A percentile compares a stretch with the other conserved stretches of the same genome.
These are phyloP conservation scores for Bauhinia variegata DNA, from an alignment of 306 rosid genomes.

Conservation along the genomic window DNA sequence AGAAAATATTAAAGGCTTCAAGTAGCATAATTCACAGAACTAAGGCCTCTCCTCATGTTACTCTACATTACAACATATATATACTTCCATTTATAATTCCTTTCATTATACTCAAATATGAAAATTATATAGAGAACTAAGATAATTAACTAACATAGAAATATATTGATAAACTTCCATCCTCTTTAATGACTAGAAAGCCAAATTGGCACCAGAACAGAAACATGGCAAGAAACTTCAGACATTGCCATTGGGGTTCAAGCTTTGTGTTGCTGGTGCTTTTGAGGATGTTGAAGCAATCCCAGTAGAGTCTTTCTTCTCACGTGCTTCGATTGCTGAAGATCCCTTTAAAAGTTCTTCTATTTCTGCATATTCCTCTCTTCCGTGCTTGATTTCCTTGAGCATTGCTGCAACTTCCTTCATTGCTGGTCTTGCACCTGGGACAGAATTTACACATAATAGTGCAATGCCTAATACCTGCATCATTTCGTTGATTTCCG, in stretches of 20 bases:
- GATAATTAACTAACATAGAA: no score
- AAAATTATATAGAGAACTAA: no score
- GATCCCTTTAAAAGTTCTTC: slow-evolving; percentile 57
- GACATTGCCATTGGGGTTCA: slow-evolving; percentile 44
- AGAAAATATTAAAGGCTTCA: no score
- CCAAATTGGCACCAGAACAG: slow-evolving; percentile 32
- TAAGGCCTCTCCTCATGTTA: no score
- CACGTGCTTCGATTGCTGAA: slow-evolving; percentile 29
- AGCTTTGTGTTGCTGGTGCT: slow-evolving; percentile 38
- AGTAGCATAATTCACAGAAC: no score
- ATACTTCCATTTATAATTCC: no score
- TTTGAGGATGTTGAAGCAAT: slow-evolving; percentile 48
- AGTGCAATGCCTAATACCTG: slow-evolving; percentile 63
- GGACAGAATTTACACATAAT: slow-evolving; percentile 52
- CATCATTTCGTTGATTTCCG: slow-evolving; percentile 62
- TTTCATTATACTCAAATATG: no score
- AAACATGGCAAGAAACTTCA: slow-evolving; percentile 50
- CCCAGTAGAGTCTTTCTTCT: slow-evolving; percentile 27
- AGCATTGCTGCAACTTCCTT: slow-evolving; percentile 68
- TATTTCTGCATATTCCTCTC: slow-evolving; percentile 57
- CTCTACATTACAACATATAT: no score
- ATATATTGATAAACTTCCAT: no score
- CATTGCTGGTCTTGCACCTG: slow-evolving; percentile 66
- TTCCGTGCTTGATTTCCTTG: slow-evolving; percentile 55
- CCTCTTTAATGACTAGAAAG: slow-evolving; percentile 1